These are phyloP conservation scores for Penicillium sumatraense DNA, from an alignment of 2,329 filamentous ascomycete genomes.

Conservation along the genomic window DNA sequence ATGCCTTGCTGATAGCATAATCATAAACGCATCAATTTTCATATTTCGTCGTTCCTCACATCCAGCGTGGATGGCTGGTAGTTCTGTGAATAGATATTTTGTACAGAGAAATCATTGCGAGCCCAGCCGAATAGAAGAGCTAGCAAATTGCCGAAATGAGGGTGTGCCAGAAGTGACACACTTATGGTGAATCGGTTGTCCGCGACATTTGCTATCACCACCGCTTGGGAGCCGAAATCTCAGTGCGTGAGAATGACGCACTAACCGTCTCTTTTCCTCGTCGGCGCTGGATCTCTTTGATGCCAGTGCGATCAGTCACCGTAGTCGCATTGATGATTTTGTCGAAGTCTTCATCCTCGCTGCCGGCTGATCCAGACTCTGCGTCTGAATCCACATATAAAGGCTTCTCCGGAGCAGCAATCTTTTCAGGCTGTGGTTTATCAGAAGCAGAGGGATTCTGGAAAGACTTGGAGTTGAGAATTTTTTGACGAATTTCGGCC, in stretches of 20 bases:
- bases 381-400: slow-evolving; percentile 65
- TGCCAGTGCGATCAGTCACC: slow-evolving; percentile 82
- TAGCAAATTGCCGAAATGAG: not conserved
- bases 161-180: not conserved
- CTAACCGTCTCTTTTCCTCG: slow-evolving; percentile 54
- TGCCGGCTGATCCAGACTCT: slow-evolving; percentile 71
- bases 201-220: slow-evolving; percentile 35
- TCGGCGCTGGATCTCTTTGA: slow-evolving; percentile 64
- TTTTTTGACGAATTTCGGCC: slow-evolving; percentile 86
- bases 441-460: slow-evolving; percentile 58
- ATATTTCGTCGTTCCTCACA: not conserved
- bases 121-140: not conserved
- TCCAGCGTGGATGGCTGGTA: not conserved
- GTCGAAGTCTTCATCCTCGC: slow-evolving; percentile 78
- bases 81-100: not conserved
- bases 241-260: slow-evolving; percentile 55
- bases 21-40: slow-evolving; percentile 1
- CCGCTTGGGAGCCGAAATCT: slow-evolving; percentile 54
- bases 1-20: not conserved
- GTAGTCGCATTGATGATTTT: slow-evolving; percentile 91
- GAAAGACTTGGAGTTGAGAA: slow-evolving; percentile 91
- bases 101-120: not conserved
- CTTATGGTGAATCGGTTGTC: not conserved
- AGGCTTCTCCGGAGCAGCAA: slow-evolving; percentile 59
- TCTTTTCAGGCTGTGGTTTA: slow-evolving; percentile 65